phyloP scores from a whole-genome alignment of 2,329 filamentous ascomycete genomes.

The Bipolaris bicolor region DNA sequence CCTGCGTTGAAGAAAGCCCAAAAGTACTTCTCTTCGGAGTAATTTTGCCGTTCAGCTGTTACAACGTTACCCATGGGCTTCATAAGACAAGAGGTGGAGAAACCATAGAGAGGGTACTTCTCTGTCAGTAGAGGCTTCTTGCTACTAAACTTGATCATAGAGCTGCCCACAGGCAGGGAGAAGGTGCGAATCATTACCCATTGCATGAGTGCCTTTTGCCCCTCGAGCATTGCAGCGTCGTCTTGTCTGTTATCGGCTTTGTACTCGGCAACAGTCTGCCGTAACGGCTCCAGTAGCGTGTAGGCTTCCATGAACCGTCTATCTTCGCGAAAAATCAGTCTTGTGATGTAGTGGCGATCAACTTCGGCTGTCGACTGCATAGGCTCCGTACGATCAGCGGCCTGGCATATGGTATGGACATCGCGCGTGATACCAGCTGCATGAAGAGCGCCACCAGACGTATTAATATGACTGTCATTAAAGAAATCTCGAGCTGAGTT shows the following conservation, averaged over 20 bases:
- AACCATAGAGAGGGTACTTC: conserved; percentile 86
- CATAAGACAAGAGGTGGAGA: conserved; percentile 90
- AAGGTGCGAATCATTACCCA: conserved; percentile 85
- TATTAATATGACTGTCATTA: conserved; percentile 34
- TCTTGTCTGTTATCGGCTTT: conserved; percentile 76
- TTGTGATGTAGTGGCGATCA: conserved; percentile 80
- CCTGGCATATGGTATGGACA: conserved; percentile 76
- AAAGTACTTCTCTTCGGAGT: conserved; percentile 94
- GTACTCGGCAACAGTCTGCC: conserved; percentile 78
- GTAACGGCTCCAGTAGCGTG: conserved; percentile 82
- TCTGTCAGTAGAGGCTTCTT: conserved; percentile 90
- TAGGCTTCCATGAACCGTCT: conserved; percentile 86
- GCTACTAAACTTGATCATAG: conserved; percentile 85
- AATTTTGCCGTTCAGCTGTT: conserved; percentile 84
- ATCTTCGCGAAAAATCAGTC: conserved; percentile 89
- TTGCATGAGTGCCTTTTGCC: conserved; percentile 88
- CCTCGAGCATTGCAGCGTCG: conserved; percentile 86
- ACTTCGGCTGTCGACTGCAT: conserved; percentile 82
- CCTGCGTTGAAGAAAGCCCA: conserved; percentile 99
- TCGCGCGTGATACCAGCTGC: conserved; percentile 59
- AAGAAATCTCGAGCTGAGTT: conserved; percentile 25
- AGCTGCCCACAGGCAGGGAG: conserved; percentile 85
- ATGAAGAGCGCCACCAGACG: conserved; percentile 22
- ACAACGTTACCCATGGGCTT: conserved; percentile 91
- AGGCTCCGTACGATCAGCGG: conserved; percentile 66